Percentiles rank a stretch among this genome's conserved stretches.
Conservation (phyloP, 1,284 basidiomycete species). For the Trametes sp. region DNA sequence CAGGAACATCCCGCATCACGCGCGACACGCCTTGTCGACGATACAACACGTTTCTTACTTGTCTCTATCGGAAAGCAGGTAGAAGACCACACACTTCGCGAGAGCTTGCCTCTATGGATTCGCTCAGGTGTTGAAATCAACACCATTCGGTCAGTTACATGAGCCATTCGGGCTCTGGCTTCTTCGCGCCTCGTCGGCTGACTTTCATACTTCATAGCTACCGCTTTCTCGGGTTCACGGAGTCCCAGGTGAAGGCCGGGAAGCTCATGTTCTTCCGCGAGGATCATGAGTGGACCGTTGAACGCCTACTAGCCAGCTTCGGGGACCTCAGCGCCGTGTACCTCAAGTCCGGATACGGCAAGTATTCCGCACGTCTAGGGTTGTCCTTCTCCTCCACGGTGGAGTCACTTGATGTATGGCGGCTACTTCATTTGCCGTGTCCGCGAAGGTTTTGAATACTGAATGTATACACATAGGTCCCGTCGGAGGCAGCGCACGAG, state of each 20-base stretch:
- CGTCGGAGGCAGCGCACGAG: constrained; percentile 16
- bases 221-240: constrained; percentile 33
- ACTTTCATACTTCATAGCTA: constrained; percentile 23
- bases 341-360: constrained; percentile 32
- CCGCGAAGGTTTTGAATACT: background rate
- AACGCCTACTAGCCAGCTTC: constrained; percentile 24
- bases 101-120: constrained; percentile 17
- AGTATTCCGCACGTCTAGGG: constrained; percentile 34
- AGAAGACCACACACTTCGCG: constrained; percentile 6
- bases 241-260: constrained; percentile 32
- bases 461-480: constrained; percentile 20
- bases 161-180: background rate
- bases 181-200: constrained; percentile 1
- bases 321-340: constrained; percentile 33
- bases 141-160: constrained; percentile 21
- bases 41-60: constrained; percentile 31
- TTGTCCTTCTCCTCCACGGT: constrained; percentile 37
- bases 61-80: constrained; percentile 20
- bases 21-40: constrained; percentile 32
- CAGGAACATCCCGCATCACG: constrained; percentile 26
- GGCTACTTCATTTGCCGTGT: background rate
- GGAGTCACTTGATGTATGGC: constrained; percentile 30
- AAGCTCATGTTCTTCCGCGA: constrained; percentile 36
- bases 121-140: constrained; percentile 23
- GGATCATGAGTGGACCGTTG: constrained; percentile 31